phyloP scores from a whole-genome alignment of 495 filamentous ascomycete species.

The Aspergillus coremiiformis region DNA sequence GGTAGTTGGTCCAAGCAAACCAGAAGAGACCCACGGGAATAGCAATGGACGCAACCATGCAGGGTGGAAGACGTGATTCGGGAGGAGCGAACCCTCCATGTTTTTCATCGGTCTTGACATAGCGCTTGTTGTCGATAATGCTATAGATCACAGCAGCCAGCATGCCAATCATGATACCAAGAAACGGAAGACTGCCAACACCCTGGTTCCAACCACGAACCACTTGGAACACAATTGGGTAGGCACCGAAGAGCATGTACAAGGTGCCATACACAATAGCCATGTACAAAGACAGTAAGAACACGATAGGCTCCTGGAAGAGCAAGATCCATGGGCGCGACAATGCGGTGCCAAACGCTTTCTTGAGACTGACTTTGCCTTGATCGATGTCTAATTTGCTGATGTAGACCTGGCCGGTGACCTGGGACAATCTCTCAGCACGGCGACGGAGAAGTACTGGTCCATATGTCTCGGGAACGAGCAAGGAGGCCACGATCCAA shows the following conservation, averaged over 20 bases:
- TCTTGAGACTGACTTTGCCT: slow-evolving; percentile 27
- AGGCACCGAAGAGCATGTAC: slow-evolving; percentile 79
- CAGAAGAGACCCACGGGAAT: slow-evolving; percentile 51
- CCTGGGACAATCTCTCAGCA: slow-evolving; percentile 44
- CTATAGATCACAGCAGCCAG: slow-evolving; percentile 47
- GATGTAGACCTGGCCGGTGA: slow-evolving; percentile 49
- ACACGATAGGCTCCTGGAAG: slow-evolving; percentile 52
- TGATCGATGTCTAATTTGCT: slow-evolving; percentile 42
- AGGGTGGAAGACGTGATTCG: slow-evolving; percentile 42
- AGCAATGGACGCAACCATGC: slow-evolving; percentile 33
- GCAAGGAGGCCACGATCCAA: slow-evolving; percentile 47
- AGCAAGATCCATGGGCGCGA: slow-evolving; percentile 46
- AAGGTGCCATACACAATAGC: slow-evolving; percentile 68
- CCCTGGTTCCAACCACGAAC: slow-evolving; percentile 69
- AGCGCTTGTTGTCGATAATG: slow-evolving; percentile 46
- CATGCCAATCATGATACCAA: slow-evolving; percentile 82
- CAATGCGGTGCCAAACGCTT: slow-evolving; percentile 39
- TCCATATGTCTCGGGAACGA: slow-evolving; percentile 56
- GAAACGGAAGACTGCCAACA: slow-evolving; percentile 67
- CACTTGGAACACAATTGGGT: slow-evolving; percentile 69
- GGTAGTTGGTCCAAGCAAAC: slow-evolving; percentile 66
- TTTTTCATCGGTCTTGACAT: slow-evolving; percentile 27
- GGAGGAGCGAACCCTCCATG: slow-evolving; percentile 39
- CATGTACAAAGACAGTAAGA: slow-evolving; percentile 63
- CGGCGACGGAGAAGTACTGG: slow-evolving; percentile 51